Evolutionary conservation across 805 yeast species (phyloP).

Genomic region (Metschnikowia koreensis): DNA sequence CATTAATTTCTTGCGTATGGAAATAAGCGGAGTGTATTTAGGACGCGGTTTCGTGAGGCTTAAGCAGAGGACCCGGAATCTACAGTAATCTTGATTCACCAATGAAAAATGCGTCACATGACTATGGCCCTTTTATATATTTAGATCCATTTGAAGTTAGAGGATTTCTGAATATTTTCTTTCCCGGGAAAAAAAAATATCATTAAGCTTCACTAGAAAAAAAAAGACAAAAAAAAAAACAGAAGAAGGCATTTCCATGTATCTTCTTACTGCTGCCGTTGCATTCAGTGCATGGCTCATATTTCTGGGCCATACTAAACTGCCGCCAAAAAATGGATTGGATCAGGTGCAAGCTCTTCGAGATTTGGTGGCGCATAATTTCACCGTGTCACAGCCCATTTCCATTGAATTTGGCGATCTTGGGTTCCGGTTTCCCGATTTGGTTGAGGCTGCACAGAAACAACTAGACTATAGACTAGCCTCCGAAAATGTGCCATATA

Average conservation of each 20-base stretch:
- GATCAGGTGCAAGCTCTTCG: slow-evolving; percentile 11
- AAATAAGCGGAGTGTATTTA: too few species aligned
- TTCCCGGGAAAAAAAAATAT: too few species aligned
- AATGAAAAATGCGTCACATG: too few species aligned
- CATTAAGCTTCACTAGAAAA: neutral
- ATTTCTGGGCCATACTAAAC: neutral
- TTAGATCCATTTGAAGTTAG: too few species aligned
- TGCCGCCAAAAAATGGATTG: neutral
- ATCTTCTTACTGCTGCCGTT: slow-evolving; percentile 2
- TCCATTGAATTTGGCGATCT: slow-evolving; percentile 31
- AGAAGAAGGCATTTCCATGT: slow-evolving; percentile 1
- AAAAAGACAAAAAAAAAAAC: neutral
- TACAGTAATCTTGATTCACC: too few species aligned
- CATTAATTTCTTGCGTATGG: too few species aligned
- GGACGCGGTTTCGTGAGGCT: too few species aligned
- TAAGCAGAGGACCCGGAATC: too few species aligned
- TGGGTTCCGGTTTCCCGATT: slow-evolving; percentile 62
- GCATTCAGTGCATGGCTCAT: slow-evolving; percentile 10
- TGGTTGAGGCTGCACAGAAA: slow-evolving; percentile 47
- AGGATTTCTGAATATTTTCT: too few species aligned
- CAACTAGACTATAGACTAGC: slow-evolving; percentile 28
- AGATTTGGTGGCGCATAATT: slow-evolving; percentile 8
- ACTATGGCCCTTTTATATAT: too few species aligned
- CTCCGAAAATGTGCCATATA: slow-evolving; percentile 8
- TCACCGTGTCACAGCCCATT: slow-evolving; percentile 23